phyloP scores from a whole-genome alignment of 1,139 yeast species.

The Protomyces lactucae-debilis region DNA sequence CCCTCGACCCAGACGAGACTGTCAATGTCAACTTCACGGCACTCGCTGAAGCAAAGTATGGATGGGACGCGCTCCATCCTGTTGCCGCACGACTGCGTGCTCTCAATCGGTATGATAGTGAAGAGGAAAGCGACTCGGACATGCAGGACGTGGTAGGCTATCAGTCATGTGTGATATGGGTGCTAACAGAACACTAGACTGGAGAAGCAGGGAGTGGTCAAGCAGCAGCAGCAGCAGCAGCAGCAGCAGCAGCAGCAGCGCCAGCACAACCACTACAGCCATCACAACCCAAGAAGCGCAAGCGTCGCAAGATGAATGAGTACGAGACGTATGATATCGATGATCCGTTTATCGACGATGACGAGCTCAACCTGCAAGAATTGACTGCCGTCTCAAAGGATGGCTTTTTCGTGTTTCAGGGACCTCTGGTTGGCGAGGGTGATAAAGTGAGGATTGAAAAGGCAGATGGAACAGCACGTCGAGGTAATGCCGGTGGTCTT shows the following conservation, averaged over 20 bases:
- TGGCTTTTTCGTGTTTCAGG: conserved; percentile 94
- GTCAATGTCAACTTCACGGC: conserved; percentile 74
- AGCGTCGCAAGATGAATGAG: conserved; percentile 48
- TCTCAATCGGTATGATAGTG: conserved; percentile 37
- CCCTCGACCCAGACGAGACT: conserved; percentile 34
- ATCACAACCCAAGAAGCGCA: conserved; percentile 48
- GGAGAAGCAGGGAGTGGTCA: conserved; percentile 35
- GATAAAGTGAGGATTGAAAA: conserved; percentile 38
- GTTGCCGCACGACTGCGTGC: conserved; percentile 43
- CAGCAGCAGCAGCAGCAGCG: background rate
- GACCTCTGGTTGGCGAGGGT: conserved; percentile 76
- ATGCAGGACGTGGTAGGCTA: conserved; percentile 45
- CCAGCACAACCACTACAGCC: background rate
- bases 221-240: background rate
- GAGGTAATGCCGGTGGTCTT: conserved; percentile 1
- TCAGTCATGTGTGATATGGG: conserved; percentile 38
- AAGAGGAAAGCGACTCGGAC: conserved; percentile 56
- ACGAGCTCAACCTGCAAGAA: conserved; percentile 88
- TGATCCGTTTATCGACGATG: conserved; percentile 96
- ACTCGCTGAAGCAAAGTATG: conserved; percentile 80
- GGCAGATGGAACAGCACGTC: conserved; percentile 17
- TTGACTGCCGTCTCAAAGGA: conserved; percentile 88
- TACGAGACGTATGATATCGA: conserved; percentile 69
- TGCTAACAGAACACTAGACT: conserved; percentile 39
- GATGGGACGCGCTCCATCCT: conserved; percentile 70